phyloP scores from a whole-genome alignment of 1,139 yeast species.

The Sugiyamaella neomexicana region DNA sequence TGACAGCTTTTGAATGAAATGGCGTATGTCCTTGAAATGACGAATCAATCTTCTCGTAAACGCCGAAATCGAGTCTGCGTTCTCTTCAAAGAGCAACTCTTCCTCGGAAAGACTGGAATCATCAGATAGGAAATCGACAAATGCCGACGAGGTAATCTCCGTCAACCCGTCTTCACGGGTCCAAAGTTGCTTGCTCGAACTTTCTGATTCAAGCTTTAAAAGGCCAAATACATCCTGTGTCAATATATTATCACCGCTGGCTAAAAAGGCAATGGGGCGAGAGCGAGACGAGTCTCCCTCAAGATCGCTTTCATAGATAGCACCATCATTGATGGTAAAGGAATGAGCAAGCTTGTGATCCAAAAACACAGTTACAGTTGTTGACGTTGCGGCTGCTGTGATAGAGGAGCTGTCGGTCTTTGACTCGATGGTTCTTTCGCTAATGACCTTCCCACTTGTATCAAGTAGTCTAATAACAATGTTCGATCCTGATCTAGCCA shows the following conservation, averaged over 20 bases:
- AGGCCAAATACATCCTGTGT: conserved; percentile 6
- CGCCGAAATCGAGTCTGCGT: conserved; percentile 44
- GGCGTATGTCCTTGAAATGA: conserved; percentile 38
- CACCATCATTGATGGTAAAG: conserved; percentile 4
- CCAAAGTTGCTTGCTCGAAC: conserved; percentile 40
- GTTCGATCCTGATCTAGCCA: conserved; percentile 4
- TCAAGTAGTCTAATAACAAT: conserved; percentile 12
- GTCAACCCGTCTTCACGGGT: conserved; percentile 50
- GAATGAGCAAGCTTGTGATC: neutral
- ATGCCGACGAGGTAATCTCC: conserved; percentile 42
- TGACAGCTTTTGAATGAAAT: conserved; percentile 11
- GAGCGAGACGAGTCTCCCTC: too few species aligned
- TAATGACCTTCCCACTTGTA: conserved; percentile 12
- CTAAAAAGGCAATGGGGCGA: neutral
- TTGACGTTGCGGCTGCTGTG: conserved; percentile 7
- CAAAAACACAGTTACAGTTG: conserved; percentile 5
- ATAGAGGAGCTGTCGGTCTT: neutral
- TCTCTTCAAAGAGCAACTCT: conserved; percentile 46
- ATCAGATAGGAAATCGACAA: conserved; percentile 44
- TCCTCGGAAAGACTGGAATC: conserved; percentile 40
- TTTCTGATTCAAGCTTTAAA: neutral
- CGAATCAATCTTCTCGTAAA: conserved; percentile 46
- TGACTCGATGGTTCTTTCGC: neutral
- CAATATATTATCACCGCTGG: neutral
- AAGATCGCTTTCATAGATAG: neutral